Percentiles rank a stretch among this genome's conserved stretches.
These are phyloP conservation scores for Calocera cornea DNA, from an alignment of 768 basidiomycete species.

Conservation along the genomic window DNA sequence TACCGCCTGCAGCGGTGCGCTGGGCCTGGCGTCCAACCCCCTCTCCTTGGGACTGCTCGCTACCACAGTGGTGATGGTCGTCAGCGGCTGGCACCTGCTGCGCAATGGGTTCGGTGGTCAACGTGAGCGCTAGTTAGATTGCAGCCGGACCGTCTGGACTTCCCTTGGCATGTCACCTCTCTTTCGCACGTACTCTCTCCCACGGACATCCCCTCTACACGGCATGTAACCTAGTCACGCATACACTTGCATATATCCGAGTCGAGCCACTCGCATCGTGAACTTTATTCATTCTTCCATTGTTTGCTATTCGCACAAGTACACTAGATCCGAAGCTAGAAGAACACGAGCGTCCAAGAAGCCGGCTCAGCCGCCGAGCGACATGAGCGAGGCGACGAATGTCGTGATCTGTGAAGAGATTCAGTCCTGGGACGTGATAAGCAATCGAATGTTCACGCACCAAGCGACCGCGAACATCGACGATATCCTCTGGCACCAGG, in stretches of 20 bases:
- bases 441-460: conserved; percentile 35
- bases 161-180: background rate
- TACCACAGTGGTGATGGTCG: conserved; percentile 47
- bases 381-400: conserved; percentile 87
- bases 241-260: conserved; percentile 2
- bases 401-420: conserved; percentile 58
- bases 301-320: conserved; percentile 4
- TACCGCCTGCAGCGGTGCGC: conserved; percentile 23
- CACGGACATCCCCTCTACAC: background rate
- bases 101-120: conserved; percentile 18
- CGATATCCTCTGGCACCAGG: conserved; percentile 92
- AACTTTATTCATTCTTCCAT: background rate
- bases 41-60: conserved; percentile 27
- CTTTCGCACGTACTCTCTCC: conserved; percentile 1
- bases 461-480: conserved; percentile 80
- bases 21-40: conserved; percentile 15
- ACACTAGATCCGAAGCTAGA: background rate
- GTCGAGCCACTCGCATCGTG: background rate
- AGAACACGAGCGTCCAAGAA: background rate
- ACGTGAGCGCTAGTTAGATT: background rate
- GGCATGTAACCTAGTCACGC: conserved; percentile 4
- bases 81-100: conserved; percentile 50
- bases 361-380: conserved; percentile 4
- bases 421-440: background rate
- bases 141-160: background rate